Conservation (phyloP, 768 basidiomycete species). For the Candolleomyces eurysporus region DNA sequence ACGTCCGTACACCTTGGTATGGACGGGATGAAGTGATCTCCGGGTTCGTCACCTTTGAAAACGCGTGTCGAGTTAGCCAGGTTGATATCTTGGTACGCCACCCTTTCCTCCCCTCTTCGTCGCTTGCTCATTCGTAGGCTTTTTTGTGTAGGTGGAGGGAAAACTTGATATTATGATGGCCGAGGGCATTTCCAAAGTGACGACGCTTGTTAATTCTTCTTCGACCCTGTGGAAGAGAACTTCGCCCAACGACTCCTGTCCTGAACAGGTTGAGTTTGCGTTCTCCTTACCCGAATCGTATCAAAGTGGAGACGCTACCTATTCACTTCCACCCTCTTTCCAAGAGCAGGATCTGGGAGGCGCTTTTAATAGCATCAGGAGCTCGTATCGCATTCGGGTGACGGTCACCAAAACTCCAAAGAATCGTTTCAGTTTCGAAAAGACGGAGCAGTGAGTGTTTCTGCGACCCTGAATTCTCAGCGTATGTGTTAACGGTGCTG, state of each 20-base stretch:
- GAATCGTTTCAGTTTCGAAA: slow-evolving; percentile 41
- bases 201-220: slow-evolving; percentile 26
- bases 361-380: not conserved
- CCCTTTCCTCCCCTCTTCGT: not conserved
- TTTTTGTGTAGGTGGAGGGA: slow-evolving; percentile 37
- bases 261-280: slow-evolving; percentile 3
- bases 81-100: slow-evolving; percentile 45
- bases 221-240: slow-evolving; percentile 6
- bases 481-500: slow-evolving; percentile 2
- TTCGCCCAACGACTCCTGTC: not conserved
- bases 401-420: slow-evolving; percentile 37
- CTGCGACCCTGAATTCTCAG: not conserved
- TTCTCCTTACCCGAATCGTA: slow-evolving; percentile 5
- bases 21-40: slow-evolving; percentile 38
- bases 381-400: slow-evolving; percentile 21
- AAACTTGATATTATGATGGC: slow-evolving; percentile 37
- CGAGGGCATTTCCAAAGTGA: slow-evolving; percentile 34
- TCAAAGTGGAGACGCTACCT: not conserved
- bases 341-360: not conserved
- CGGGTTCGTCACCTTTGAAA: slow-evolving; percentile 44
- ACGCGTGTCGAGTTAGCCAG: slow-evolving; percentile 31
- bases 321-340: slow-evolving; percentile 10
- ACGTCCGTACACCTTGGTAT: slow-evolving; percentile 38
- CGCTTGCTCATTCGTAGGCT: not conserved
- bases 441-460: slow-evolving; percentile 41